Percentiles rank a stretch among this genome's conserved stretches.
These are phyloP conservation scores for Pseudogymnoascus sp. DNA, from an alignment of 2,329 filamentous ascomycete genomes.

Conservation along the genomic window DNA sequence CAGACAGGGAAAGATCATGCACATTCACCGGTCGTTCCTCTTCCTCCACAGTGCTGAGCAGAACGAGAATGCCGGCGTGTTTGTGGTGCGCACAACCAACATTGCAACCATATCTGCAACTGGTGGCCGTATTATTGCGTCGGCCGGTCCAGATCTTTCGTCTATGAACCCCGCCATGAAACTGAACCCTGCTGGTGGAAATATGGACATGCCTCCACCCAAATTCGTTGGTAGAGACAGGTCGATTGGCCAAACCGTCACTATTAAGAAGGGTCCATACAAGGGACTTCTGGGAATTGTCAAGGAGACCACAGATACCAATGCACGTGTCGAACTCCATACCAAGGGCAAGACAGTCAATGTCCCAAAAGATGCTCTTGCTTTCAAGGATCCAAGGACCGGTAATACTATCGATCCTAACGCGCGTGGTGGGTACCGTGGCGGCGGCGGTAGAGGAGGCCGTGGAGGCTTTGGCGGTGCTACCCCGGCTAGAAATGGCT, in stretches of 20 bases:
- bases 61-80: constrained; percentile 81
- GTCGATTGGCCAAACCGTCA: constrained; percentile 84
- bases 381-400: constrained; percentile 75
- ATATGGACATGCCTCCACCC: constrained; percentile 54
- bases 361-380: constrained; percentile 71
- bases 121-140: constrained; percentile 65
- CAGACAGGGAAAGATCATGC: constrained; percentile 79
- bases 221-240: constrained; percentile 71
- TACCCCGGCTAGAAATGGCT: constrained; percentile 41
- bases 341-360: constrained; percentile 89
- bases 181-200: constrained; percentile 50
- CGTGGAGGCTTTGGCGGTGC: constrained; percentile 40
- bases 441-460: constrained; percentile 36
- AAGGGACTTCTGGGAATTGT: constrained; percentile 93
- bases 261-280: constrained; percentile 76
- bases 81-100: constrained; percentile 76
- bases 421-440: constrained; percentile 36
- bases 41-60: constrained; percentile 80
- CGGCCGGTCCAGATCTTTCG: constrained; percentile 61
- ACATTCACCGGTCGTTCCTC: constrained; percentile 87
- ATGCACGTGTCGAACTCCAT: constrained; percentile 85
- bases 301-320: constrained; percentile 81
- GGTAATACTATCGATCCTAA: constrained; percentile 71
- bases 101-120: constrained; percentile 91
- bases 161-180: constrained; percentile 90